A percentile compares a stretch with the other conserved stretches of the same genome.
phyloP scores from a whole-genome alignment of 345 rosid species.

The Populus alba region DNA sequence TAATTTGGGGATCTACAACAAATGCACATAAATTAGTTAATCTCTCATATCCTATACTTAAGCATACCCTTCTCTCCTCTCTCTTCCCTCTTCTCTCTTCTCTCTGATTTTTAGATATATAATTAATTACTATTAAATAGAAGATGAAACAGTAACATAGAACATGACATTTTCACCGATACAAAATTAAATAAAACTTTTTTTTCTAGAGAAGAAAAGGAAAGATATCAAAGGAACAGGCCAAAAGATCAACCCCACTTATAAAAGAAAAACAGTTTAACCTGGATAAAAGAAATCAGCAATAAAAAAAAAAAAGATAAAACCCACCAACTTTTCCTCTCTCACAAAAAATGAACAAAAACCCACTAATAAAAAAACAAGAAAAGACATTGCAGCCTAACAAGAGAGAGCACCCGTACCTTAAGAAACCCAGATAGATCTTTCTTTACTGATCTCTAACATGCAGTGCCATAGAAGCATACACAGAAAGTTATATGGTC shows the following conservation, averaged over 20 bases:
- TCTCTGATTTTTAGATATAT: conserved; percentile 3
- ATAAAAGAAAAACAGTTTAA: neutral
- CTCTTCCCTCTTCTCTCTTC: neutral
- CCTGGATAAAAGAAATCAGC: conserved; percentile 11
- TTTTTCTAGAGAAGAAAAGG: neutral
- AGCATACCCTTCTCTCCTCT: neutral
- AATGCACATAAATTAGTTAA: neutral
- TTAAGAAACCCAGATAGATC: conserved; percentile 42
- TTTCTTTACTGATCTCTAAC: conserved; percentile 18
- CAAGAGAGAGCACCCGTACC: conserved; percentile 25
- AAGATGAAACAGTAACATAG: conserved; percentile 20
- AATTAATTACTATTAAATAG: neutral
- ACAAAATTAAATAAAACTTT: neutral
- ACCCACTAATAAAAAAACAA: neutral
- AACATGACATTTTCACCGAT: conserved; percentile 22
- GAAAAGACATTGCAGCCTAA: conserved; percentile 9
- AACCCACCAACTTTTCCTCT: conserved; percentile 10
- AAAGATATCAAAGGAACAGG: neutral
- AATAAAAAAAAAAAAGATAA: neutral
- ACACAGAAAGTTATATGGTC: neutral
- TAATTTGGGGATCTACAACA: conserved; percentile 34
- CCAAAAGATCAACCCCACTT: conserved; percentile 11
- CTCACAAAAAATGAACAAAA: neutral
- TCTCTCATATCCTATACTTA: neutral
- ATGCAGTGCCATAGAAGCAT: conserved; percentile 13